Evolutionary conservation across 306 rosid species (phyloP), one percentile per base, ranked within the genome.

Genomic region (Bauhinia variegata): DNA sequence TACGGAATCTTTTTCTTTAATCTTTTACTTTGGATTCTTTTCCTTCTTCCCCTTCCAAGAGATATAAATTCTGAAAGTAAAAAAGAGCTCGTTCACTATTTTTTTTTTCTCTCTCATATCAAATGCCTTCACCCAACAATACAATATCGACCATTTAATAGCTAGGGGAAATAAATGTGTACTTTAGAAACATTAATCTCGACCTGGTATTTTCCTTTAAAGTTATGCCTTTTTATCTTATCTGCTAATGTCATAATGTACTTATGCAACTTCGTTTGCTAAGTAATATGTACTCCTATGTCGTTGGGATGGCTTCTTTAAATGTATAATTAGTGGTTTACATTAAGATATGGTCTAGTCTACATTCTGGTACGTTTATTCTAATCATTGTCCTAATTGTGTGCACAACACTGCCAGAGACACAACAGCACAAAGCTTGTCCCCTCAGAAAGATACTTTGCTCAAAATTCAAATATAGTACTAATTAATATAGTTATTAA

Each of bases 61-160:
- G 81, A 83, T 67, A 83, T 67, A 83, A 83, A 83, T 77, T 81
- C 76, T 77, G 77, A 74, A 73, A 50, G 60, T 54, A 61, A 73
- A 63, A n/a, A n/a, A n/a, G n/a, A n/a, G n/a, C n/a, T n/a, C n/a
- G 12, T 61, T 75, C 55, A 59, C 69, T 54, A 55, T 76, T 51
- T 32, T n/a, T n/a, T n/a, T n/a, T 67, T 58, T 75, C 61, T 72
- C 81, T 60, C 70, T 75, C 86, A 60, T 28, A 41, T 61, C 77
- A 70, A 78, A 80, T 69, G 63, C 39, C n/a, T 55, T 54, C 63
- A 44, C 63, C 78, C 87, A 75, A 80, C 86, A 63, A 56, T 78
- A 78, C 75, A 63, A 50, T 66, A 64, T 18, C 42, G 68, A 55
- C 69, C 78, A 75, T n/a, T n/a, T n/a, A n/a, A n/a, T 60, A 70